Base-by-base conservation (phyloP, 2,329 filamentous ascomycete genomes). In the Mycogone perniciosa region DNA sequence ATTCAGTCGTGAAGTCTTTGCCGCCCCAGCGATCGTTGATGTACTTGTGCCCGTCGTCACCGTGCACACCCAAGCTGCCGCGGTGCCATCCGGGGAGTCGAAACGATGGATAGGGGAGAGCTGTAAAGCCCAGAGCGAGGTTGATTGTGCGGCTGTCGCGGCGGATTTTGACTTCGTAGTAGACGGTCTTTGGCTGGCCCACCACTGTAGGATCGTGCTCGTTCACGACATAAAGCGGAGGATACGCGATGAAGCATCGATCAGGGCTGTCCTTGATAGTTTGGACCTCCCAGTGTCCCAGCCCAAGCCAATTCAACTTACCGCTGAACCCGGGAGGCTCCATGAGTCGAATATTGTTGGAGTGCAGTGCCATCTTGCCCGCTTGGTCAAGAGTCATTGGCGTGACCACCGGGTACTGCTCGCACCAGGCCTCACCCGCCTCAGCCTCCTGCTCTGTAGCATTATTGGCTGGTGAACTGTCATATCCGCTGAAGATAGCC, bases 81-180 rank as follows among this genome's bases (percentile, higher is more conserved):
- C 88, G 78, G 63, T 93, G 85, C 88, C 88, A 92, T 2, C 88
- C 88, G 0, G 88, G 88, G 53, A 91, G 76, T 6, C 88, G 79
- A 71, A 89, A 92, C 0, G 77, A 75, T 6, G 88, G 88, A 62
- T 90, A 92, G 6, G 88, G 88, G 44, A 85, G 79, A 1, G 86
- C 87, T 0, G 79, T 71, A 64, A 83, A 89, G 7, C 88, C 88
- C 7, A 92, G 63, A 0, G 82, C 85, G 1, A 91, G 70, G 37
- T 68, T 70, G 46, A 76, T 67, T 51, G 77, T 75, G 4, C 59
- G 58, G 26, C 73, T 73, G 49, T 77, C 68, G 13, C 64, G 60
- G 3, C 71, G 67, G 31, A 89, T 71, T 47, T 74, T 74, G 7
- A 90, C 74, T 62, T 92, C 87, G 64, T 85, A 92, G 74, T 91